Percentiles rank a stretch among this genome's conserved stretches.
Conservation (phyloP, 345 rosid species). For the Salix viminalis region DNA sequence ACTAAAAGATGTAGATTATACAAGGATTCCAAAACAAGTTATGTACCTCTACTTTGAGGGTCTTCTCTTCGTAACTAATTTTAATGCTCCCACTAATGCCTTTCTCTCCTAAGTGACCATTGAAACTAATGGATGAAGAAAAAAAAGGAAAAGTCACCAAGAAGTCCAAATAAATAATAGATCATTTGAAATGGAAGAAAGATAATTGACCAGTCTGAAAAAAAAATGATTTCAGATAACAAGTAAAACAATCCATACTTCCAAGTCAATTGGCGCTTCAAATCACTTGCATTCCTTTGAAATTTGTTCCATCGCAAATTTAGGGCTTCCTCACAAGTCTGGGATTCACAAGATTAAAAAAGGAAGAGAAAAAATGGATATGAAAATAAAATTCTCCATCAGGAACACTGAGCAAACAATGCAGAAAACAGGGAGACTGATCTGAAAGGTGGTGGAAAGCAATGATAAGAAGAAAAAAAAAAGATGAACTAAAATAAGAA, state of each 20-base stretch:
- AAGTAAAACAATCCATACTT: slow-evolving; percentile 44
- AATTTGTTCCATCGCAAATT: slow-evolving; percentile 60
- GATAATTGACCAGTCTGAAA: neutral
- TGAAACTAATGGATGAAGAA: slow-evolving; percentile 50
- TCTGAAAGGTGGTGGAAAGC: neutral
- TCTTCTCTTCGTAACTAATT: slow-evolving; percentile 65
- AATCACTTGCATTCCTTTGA: slow-evolving; percentile 49
- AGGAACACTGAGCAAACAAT: neutral
- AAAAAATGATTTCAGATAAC: neutral
- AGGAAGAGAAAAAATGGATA: neutral
- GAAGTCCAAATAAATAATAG: neutral
- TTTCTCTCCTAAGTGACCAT: slow-evolving; percentile 76
- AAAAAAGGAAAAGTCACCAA: neutral
- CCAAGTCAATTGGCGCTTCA: slow-evolving; percentile 74
- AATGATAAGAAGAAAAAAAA: neutral
- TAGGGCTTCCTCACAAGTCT: slow-evolving; percentile 73
- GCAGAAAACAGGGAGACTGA: neutral
- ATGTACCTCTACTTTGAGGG: slow-evolving; percentile 75
- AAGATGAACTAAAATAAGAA: neutral
- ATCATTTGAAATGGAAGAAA: slow-evolving; percentile 5
- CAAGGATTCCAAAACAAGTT: slow-evolving; percentile 4
- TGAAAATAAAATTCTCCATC: neutral
- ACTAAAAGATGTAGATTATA: neutral
- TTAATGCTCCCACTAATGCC: slow-evolving; percentile 79
- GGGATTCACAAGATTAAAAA: slow-evolving; percentile 7